Base-by-base conservation (phyloP, 2,329 filamentous ascomycete genomes). In the Meredithiella fracta region DNA sequence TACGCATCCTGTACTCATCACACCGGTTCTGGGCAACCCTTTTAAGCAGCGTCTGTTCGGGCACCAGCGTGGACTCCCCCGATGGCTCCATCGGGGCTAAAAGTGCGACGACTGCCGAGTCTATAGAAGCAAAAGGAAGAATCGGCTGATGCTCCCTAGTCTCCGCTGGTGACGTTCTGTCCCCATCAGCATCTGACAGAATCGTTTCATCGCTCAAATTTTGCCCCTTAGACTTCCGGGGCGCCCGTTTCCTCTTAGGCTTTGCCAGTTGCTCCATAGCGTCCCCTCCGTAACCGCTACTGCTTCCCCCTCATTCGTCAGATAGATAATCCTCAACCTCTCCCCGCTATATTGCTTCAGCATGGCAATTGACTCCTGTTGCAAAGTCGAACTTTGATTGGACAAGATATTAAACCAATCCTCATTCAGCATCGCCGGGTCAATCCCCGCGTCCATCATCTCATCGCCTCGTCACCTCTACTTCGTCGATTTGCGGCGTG, bases 381-480 rank as follows among this genome's bases (percentile, higher is more conserved):
- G 78, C 4, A 80, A 64, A 2, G 73, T 69, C 0, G 77, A 76
- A 0, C 76, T 72, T 64, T 81, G 78, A 55, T 81, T 80, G 7
- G 77, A 69, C 60, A 81, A 78, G 15, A 79, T 80, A 60, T 68
- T 73, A 59, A 80, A 78, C 61, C 80, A 77, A 49, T 80, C 77
- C 3, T 65, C 59, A 0, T 74, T 76, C 8, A 80, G 66, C 0
- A 75, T 74, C 1, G 67, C 65, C 1, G 75, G 76, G 38, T 77
- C 71, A n/a, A 80, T 70, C 3, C 68, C 70, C n/a, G 66, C 70
- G 1, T 69, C 68, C 1, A 50, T 65, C 3, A 80, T 75, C 70
- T 50, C 68, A 68, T 40, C 77, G 70, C 23, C 76, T 70, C n/a
- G 70, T 68, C 14, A 72, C 71, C 62, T 79, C 76, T 11, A 68